Evolutionary conservation across 192 early-diverging fungal species (phyloP), one percentile per base, ranked within the genome.

Genomic region (Coemansia sp.): DNA sequence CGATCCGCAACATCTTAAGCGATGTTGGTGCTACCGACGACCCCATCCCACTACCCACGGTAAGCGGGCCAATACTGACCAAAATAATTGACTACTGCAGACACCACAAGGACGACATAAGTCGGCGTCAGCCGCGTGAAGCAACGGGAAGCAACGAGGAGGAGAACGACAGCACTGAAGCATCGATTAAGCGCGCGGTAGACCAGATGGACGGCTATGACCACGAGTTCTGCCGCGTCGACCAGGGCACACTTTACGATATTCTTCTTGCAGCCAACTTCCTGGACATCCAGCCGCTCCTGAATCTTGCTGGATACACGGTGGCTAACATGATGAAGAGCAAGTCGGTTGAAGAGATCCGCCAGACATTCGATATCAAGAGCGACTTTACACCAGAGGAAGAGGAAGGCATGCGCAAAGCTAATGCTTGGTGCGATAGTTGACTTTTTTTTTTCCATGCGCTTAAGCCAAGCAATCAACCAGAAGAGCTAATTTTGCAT

Each of bases 201-300:
- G 89, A 87, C 60, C 87, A 91, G 59, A 93, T 95, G 81, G 91
- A 88, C 40, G 94, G 94, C 39, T 93, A 92, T 87, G 94, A 96
- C 75, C 82, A 85, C 39, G 91, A 97, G 58, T 97, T 94, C 56
- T 95, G 91, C 37, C 89, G 88, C 23, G 88, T 97, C 7, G 95
- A 97, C 77, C 95, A 97, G 79, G 95, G 92, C 25, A 95, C 95
- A 1, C 72, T 97, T 49, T 95, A 91, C 76, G 95, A 97, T 62
- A 81, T 97, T 37, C 93, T 97, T 57, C 71, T 94, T 39, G 94
- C 94, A 2, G 94, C 94, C 3, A 95, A 96, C 77, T 95, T 93
- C 61, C 76, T 91, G 20, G 90, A 90, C 64, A 89, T 91, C 65
- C 90, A 86, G 69, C 84, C 84, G 16, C 63, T 91, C 34, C 68